Evolutionary conservation across 768 basidiomycete genomes (phyloP).

Genomic region (Tricholomella constricta): DNA sequence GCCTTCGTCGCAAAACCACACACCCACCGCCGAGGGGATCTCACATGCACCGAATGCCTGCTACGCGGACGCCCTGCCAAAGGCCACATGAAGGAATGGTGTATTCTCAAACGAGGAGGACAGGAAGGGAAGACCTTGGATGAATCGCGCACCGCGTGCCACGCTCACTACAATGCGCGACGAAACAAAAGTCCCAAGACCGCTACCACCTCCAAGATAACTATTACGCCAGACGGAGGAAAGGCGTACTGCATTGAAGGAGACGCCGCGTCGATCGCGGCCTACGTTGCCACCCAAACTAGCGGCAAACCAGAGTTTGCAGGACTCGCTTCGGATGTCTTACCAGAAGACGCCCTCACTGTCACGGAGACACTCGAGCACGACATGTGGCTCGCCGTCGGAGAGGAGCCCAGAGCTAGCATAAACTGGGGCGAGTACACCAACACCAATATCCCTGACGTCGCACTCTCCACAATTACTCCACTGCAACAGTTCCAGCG

Average conservation of each 20-base stretch:
- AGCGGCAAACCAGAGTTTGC: neutral
- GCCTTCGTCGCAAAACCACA: neutral
- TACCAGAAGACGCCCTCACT: neutral
- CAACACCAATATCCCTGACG: no score
- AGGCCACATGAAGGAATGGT: conserved; percentile 14
- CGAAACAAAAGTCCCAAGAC: neutral
- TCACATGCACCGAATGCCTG: conserved; percentile 19
- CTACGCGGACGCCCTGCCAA: neutral
- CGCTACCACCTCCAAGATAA: neutral
- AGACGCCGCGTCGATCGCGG: neutral
- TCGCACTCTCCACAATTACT: no score
- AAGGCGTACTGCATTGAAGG: no score
- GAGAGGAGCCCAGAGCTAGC: conserved; percentile 4
- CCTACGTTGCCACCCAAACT: neutral
- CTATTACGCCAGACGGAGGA: no score
- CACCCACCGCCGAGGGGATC: no score
- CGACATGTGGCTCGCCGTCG: neutral
- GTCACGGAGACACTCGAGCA: conserved; percentile 7
- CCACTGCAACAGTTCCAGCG: no score
- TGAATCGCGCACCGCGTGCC: conserved; percentile 11
- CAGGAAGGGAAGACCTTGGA: conserved; percentile 28
- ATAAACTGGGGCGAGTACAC: no score
- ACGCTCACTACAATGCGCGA: conserved; percentile 1
- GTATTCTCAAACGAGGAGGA: conserved; percentile 23
- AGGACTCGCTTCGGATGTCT: neutral